Evolutionary conservation across 139 green algal genomes (phyloP), one percentile per base, ranked within the genome.

Genomic region (Tetradesmus obliquus): DNA sequence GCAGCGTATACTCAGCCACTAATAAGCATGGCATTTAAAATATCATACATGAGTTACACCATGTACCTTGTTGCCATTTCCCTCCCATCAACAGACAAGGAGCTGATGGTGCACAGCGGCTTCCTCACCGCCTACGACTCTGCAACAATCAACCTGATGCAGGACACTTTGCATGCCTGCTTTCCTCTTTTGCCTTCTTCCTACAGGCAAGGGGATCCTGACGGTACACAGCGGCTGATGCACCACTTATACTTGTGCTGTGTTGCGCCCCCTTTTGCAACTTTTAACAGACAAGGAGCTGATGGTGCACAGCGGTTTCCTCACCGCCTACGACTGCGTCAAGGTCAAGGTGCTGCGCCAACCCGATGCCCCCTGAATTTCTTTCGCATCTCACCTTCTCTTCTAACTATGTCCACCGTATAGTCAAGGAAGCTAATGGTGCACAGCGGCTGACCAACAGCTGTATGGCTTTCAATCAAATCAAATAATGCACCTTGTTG

Each of bases 291-390:
- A 74, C 71, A 84, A 90, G 71, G 86, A 96, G 93, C 55, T 93
- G 2, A 93, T 93, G 90, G 95, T 96, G 12, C 95, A 97, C 92
- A 87, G 74, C 7, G 95, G 94, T 55, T 97, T 97, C 93, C 88
- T 96, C 62, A 69, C 86, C 8, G 95, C 94, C 15, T 96, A 96
- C 72, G 94, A 96, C 88, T 91, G 55, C 13, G 91, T 94, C 20
- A 86, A 88, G 55, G 94, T 9, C 79, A 93, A 94, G 58, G 88
- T 97, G 76, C 91, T 97, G 54, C 53, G 60, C 0, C 72, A 45
- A 45, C 32, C 32, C 32, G 32, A 45, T 45, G 32, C 32, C 32
- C 32, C 32, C 32, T 45, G 32, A 45, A 45, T 45, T 45, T 45
- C 32, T 45, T 45, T 45, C 32, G 32, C 32, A 45, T 45, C 32